Percentiles rank a stretch among this genome's conserved stretches.
phyloP scores from a whole-genome alignment of 805 yeast genomes.

The Saccharomycopsis sp. region DNA sequence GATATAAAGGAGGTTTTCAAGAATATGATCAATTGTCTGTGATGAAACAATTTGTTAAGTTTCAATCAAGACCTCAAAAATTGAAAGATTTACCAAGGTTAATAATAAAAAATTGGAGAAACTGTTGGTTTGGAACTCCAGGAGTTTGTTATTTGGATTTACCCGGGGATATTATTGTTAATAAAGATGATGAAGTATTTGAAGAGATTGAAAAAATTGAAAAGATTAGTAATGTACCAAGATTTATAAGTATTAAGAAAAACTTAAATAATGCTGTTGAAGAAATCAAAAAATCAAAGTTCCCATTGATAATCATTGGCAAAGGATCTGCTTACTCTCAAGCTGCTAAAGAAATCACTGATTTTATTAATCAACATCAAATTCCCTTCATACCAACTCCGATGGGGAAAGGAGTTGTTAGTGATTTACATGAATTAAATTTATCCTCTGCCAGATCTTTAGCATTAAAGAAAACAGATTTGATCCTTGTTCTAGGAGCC shows the following conservation, averaged over 20 bases:
- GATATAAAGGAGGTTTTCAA: conserved; percentile 57
- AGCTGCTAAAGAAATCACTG: conserved; percentile 30
- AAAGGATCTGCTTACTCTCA: conserved; percentile 49
- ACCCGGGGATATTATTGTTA: conserved; percentile 33
- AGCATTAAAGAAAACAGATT: conserved; percentile 48
- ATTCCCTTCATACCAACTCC: conserved; percentile 64
- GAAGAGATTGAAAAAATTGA: conserved; percentile 14
- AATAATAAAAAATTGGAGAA: conserved; percentile 36
- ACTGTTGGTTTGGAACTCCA: conserved; percentile 38
- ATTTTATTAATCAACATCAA: conserved; percentile 31
- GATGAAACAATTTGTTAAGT: conserved; percentile 39
- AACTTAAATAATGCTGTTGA: conserved; percentile 28
- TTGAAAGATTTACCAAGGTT: conserved; percentile 24
- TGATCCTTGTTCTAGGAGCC: conserved; percentile 52
- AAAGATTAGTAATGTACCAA: conserved; percentile 21
- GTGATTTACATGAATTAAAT: conserved; percentile 38
- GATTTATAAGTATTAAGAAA: conserved; percentile 26
- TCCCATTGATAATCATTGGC: conserved; percentile 51
- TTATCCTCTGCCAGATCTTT: conserved; percentile 54
- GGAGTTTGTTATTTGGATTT: conserved; percentile 57
- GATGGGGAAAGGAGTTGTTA: conserved; percentile 66
- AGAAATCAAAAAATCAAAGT: conserved; percentile 26
- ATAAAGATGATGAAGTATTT: neutral
- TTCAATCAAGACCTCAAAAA: conserved; percentile 34
- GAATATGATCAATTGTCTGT: conserved; percentile 55